Percentiles rank a stretch among this genome's conserved stretches.
phyloP scores from a whole-genome alignment of 495 filamentous ascomycete species.

The Aspergillus mulundensis region DNA sequence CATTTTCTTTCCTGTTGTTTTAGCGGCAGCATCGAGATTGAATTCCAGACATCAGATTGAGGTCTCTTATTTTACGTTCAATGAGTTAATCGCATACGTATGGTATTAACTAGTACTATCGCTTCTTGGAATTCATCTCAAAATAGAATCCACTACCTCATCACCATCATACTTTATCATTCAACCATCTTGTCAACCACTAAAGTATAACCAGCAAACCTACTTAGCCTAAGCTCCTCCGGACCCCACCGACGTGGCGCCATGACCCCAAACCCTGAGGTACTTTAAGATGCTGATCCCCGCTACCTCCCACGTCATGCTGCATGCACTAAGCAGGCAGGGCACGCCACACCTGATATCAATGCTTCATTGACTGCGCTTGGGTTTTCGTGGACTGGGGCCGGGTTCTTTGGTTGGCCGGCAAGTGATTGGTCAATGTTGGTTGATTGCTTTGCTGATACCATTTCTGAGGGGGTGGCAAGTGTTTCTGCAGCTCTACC shows the following conservation, averaged over 20 bases:
- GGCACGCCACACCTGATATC: not conserved
- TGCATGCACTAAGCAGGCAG: conserved; percentile 5
- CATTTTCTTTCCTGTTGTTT: not conserved
- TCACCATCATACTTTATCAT: not conserved
- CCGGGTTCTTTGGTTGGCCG: not conserved
- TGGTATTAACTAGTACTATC: too few relatives aligned
- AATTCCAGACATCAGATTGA: not conserved
- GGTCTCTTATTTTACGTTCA: not conserved
- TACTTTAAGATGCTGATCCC: not conserved
- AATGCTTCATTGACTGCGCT: not conserved
- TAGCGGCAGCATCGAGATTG: not conserved
- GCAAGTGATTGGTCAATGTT: too few relatives aligned
- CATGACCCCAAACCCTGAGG: not conserved
- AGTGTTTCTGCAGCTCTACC: not conserved
- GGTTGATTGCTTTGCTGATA: not conserved
- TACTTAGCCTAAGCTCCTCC: not conserved
- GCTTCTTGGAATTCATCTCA: too few relatives aligned
- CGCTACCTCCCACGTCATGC: conserved; percentile 14
- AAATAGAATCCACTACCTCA: too few relatives aligned
- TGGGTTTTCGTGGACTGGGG: not conserved
- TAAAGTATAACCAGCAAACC: too few relatives aligned
- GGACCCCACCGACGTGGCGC: not conserved
- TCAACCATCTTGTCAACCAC: not conserved
- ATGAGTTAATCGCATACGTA: too few relatives aligned
- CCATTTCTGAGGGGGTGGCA: not conserved